Evolutionary conservation across 768 basidiomycete species (phyloP).

Genomic region (Tephrocybe rancida): DNA sequence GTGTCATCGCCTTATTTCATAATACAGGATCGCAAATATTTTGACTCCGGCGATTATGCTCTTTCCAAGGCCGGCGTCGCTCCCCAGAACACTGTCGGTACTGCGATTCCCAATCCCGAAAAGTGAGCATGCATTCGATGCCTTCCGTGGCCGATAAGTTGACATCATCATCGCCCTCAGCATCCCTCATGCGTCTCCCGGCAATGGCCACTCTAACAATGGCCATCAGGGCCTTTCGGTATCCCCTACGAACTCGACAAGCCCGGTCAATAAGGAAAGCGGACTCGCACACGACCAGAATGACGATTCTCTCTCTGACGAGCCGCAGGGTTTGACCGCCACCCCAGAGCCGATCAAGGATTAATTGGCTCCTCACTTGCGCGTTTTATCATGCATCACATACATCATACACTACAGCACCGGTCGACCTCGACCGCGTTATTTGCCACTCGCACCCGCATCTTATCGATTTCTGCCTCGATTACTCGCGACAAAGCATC

Average conservation of each 20-base stretch:
- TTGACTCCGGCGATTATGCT: conserved; percentile 99
- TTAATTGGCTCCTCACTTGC: conserved; percentile 11
- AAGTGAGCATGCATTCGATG: conserved; percentile 57
- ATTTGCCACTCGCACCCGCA: conserved; percentile 20
- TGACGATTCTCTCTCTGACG: conserved; percentile 30
- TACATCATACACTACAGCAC: conserved; percentile 20
- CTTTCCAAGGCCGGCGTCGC: conserved; percentile 92
- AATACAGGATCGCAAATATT: conserved; percentile 94
- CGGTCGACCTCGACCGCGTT: conserved; percentile 16
- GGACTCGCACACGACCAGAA: conserved; percentile 43
- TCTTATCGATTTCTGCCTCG: conserved; percentile 23
- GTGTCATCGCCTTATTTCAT: conserved; percentile 16
- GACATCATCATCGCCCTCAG: conserved; percentile 40
- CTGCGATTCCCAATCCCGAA: conserved; percentile 97
- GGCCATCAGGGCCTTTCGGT: conserved; percentile 64
- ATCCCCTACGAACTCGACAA: conserved; percentile 74
- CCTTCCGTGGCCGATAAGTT: conserved; percentile 10
- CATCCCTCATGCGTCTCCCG: conserved; percentile 86
- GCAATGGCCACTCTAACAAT: conserved; percentile 40
- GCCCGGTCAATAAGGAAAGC: conserved; percentile 68
- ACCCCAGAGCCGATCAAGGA: conserved; percentile 14
- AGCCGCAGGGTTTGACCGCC: conserved; percentile 13
- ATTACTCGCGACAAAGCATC: conserved; percentile 21
- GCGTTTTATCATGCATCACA: conserved; percentile 12
- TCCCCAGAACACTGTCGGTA: conserved; percentile 89